Conservation (phyloP, 805 yeast species). For the Yarrowia sp. region DNA sequence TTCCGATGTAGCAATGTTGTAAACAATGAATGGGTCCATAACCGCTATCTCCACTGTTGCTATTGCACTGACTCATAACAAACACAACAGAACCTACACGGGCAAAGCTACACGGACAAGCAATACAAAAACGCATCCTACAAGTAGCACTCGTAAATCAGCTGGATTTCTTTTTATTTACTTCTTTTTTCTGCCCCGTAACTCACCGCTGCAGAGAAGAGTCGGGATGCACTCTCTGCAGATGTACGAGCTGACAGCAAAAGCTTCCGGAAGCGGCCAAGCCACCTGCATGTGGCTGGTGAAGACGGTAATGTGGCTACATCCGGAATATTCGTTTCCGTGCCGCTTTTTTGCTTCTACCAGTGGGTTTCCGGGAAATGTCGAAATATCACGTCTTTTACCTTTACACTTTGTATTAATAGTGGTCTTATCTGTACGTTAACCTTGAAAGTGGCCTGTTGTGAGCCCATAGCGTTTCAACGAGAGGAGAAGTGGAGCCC, state of each 20-base stretch:
- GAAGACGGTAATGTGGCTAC: background rate
- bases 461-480: background rate
- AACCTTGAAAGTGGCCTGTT: constrained; percentile 15
- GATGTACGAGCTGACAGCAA: background rate
- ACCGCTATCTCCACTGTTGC: no score
- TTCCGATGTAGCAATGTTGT: no score
- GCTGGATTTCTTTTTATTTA: background rate
- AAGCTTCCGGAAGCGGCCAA: background rate
- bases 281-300: constrained; percentile 12
- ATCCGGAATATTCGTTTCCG: background rate
- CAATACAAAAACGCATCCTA: no score
- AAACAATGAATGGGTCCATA: no score
- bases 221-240: background rate
- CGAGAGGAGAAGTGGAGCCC: background rate
- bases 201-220: constrained; percentile 6
- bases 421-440: constrained; percentile 1
- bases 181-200: background rate
- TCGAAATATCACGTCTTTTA: no score
- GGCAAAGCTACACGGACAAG: no score
- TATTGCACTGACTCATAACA: no score
- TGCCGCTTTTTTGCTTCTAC: no score
- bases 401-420: background rate
- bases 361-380: background rate
- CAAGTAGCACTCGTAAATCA: no score
- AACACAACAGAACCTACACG: no score